Percentiles rank a stretch among this genome's conserved stretches.
Evolutionary conservation across 1,284 basidiomycete genomes (phyloP).

Genomic region (Ganoderma sp.): DNA sequence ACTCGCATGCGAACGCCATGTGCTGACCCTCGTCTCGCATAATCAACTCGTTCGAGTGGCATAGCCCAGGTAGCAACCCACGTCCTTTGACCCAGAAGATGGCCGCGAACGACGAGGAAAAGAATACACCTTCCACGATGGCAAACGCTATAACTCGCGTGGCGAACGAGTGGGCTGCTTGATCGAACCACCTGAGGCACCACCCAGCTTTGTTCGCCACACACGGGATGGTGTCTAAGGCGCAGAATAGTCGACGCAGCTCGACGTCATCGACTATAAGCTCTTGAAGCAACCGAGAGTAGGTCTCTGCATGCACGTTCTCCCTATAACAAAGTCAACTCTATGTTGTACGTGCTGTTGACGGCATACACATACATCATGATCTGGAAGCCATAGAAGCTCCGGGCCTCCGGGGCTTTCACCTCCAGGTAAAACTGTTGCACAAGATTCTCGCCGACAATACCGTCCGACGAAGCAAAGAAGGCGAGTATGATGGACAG

Average conservation of each 20-base stretch:
- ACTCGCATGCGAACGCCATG: not conserved
- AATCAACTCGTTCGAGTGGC: not conserved
- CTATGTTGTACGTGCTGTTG: no score
- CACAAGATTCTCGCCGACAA: not conserved
- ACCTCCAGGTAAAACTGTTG: not conserved
- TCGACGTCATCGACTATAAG: not conserved
- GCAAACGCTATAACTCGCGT: not conserved
- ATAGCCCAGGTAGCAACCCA: not conserved
- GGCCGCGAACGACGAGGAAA: not conserved
- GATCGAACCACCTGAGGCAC: not conserved
- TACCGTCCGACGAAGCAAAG: not conserved
- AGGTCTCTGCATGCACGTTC: not conserved
- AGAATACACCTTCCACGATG: not conserved
- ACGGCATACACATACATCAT: not conserved
- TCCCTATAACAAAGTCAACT: not conserved
- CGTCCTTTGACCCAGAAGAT: not conserved
- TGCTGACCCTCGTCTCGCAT: not conserved
- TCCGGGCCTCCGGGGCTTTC: not conserved
- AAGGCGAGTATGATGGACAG: not conserved
- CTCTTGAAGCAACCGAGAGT: not conserved
- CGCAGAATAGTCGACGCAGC: not conserved
- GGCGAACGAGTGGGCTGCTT: not conserved
- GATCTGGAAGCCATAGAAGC: not conserved
- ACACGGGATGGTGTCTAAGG: not conserved
- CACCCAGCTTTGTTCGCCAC: not conserved